phyloP scores from a whole-genome alignment of 2,329 filamentous ascomycete genomes.

The Catunica adiposa region DNA sequence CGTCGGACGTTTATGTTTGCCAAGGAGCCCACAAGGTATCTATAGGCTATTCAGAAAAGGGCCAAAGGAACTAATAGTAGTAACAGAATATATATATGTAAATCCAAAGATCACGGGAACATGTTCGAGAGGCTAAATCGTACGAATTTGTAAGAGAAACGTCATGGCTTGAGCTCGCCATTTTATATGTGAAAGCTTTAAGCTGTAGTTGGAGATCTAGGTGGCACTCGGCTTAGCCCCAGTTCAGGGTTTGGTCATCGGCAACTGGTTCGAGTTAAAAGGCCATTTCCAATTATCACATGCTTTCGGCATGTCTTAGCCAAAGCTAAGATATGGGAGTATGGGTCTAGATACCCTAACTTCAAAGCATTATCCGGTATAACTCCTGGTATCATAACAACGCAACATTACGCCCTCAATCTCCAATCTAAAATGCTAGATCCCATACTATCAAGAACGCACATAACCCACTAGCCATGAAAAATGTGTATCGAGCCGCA shows the following conservation, averaged over 20 bases:
- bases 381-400: neutral
- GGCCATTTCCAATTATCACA: too few species aligned
- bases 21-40: neutral
- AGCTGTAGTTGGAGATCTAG: neutral
- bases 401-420: neutral
- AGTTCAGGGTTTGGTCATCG: too few species aligned
- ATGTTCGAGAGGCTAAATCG: conserved; percentile 3
- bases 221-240: neutral
- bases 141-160: neutral
- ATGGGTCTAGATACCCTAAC: neutral
- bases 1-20: neutral
- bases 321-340: too few species aligned
- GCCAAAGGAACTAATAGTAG: neutral
- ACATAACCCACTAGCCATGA: conserved; percentile 60
- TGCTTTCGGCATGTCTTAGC: too few species aligned
- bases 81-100: neutral
- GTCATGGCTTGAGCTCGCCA: neutral
- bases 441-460: conserved; percentile 64
- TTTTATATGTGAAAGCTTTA: neutral
- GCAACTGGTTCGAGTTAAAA: too few species aligned
- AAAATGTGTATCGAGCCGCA: conserved; percentile 63
- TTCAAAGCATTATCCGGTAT: neutral
- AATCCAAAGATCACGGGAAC: neutral
- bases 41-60: neutral
- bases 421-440: conserved; percentile 36